Evolutionary conservation across 495 filamentous ascomycete species (phyloP).

Genomic region (Daldinia vernicosa): DNA sequence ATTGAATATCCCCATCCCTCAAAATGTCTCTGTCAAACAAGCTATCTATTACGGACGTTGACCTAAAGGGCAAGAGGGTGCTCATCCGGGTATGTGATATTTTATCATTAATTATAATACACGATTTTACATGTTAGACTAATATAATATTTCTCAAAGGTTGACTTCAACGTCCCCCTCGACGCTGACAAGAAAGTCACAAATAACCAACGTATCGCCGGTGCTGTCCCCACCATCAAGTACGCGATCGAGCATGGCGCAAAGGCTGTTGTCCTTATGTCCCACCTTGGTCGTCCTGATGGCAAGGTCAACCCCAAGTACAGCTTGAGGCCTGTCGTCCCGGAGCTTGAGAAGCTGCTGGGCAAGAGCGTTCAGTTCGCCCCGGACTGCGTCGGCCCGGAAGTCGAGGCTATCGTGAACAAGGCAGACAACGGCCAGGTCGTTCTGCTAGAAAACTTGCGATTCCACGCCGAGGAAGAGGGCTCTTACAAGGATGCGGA

Average conservation of each 20-base stretch:
- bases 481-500: slow-evolving; percentile 90
- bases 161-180: slow-evolving; percentile 99
- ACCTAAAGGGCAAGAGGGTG: slow-evolving; percentile 97
- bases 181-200: slow-evolving; percentile 91
- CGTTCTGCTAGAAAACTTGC: slow-evolving; percentile 94
- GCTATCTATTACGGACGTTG: slow-evolving; percentile 93
- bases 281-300: slow-evolving; percentile 95
- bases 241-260: slow-evolving; percentile 94
- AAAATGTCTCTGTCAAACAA: slow-evolving; percentile 99
- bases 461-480: slow-evolving; percentile 98
- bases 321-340: slow-evolving; percentile 89
- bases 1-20: slow-evolving; percentile 28
- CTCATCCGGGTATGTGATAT: slow-evolving; percentile 83
- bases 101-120: slow-evolving; percentile 6
- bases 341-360: slow-evolving; percentile 90
- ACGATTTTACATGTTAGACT: neutral
- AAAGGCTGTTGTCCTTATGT: slow-evolving; percentile 97
- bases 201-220: slow-evolving; percentile 97
- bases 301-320: slow-evolving; percentile 91
- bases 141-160: slow-evolving; percentile 60
- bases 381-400: slow-evolving; percentile 87
- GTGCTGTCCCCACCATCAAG: slow-evolving; percentile 97
- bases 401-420: slow-evolving; percentile 89
- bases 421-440: slow-evolving; percentile 84
- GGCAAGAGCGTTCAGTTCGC: slow-evolving; percentile 85